Evolutionary conservation across 345 rosid species (phyloP), one percentile per base, ranked within the genome.

Genomic region (Aquilaria yunnanensis): DNA sequence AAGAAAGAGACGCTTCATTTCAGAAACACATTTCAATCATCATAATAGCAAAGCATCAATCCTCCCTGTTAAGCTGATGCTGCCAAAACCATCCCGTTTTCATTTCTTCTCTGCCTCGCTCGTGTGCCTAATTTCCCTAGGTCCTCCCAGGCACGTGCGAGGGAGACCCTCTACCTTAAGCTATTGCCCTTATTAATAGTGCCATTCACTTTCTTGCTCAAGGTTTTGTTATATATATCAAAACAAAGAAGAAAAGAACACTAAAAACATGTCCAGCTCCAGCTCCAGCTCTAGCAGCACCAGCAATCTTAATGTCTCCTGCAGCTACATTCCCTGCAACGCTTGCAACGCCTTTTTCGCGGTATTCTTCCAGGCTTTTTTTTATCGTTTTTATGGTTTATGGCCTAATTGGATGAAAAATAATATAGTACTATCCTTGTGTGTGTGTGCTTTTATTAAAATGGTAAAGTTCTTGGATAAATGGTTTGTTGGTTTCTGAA

Each of bases 281-380:
- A 54, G 43, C 43, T 66, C 69, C 14, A 57, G 63, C 69, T 58
- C 57, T 31, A 54, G 43, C 43, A 37, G 43, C 43, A 2, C 62
- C 62, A 51, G 30, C 69, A 64, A 45, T 54, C 43, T 59, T 64
- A 69, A 50, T 51, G 62, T 73, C 65, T 74, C 76, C 46, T 76
- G 76, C 72, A 70, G 81, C 78, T 76, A 76, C 74, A 71, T 79
- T 80, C 83, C 78, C 73, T 79, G 83, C 83, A 76, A 73, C 76
- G 72, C 69, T 41, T 79, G 83, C 81, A 79, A 68, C 56, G 76
- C 74, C 43, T 73, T 79, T 60, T 80, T 79, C 58, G 83, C 83
- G 83, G 83, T 79, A 79, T 61, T 10, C 23, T 3, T 14, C 34
- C 45, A 45, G 59, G 55, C 12, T 13, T 29, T n/a, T 52, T 32